Conservation (phyloP, 192 early-diverging fungal genomes). For the Linnemannia elongata region DNA sequence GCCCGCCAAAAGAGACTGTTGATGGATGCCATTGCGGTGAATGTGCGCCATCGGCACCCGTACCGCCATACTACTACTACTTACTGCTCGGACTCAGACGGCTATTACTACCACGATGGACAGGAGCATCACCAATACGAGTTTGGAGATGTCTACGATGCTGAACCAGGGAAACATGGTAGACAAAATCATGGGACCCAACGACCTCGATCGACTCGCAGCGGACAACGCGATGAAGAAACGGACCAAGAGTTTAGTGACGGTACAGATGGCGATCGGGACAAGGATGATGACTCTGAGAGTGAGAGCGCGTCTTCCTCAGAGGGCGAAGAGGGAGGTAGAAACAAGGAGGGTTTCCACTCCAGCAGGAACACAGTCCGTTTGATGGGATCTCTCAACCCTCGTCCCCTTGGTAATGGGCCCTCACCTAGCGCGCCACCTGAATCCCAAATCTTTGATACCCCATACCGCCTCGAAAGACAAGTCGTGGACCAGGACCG, state of each 20-base stretch:
- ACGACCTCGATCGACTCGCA: neutral
- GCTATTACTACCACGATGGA: neutral
- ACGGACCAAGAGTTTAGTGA: neutral
- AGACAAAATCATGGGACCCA: neutral
- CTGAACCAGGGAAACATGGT: neutral
- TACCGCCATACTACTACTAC: neutral
- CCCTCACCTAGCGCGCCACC: constrained; percentile 38
- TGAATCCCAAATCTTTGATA: constrained; percentile 39
- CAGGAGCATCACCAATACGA: neutral
- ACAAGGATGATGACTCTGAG: neutral
- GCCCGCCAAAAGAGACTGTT: constrained; percentile 50
- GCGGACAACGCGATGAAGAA: neutral
- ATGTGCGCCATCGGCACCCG: constrained; percentile 14
- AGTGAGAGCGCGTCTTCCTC: neutral
- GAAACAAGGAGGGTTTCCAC: neutral
- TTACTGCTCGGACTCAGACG: neutral
- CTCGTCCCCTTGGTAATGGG: constrained; percentile 8
- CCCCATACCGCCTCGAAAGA: neutral
- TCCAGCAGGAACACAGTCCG: neutral
- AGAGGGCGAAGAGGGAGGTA: constrained; percentile 3
- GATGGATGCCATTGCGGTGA: constrained; percentile 23
- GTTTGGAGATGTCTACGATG: neutral
- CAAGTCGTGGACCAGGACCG: neutral
- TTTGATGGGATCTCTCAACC: constrained; percentile 21
- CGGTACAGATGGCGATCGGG: neutral